A percentile compares a stretch with the other conserved stretches of the same genome.
Conservation (phyloP, 2,329 filamentous ascomycete species). For the Cordyceps militaris region DNA sequence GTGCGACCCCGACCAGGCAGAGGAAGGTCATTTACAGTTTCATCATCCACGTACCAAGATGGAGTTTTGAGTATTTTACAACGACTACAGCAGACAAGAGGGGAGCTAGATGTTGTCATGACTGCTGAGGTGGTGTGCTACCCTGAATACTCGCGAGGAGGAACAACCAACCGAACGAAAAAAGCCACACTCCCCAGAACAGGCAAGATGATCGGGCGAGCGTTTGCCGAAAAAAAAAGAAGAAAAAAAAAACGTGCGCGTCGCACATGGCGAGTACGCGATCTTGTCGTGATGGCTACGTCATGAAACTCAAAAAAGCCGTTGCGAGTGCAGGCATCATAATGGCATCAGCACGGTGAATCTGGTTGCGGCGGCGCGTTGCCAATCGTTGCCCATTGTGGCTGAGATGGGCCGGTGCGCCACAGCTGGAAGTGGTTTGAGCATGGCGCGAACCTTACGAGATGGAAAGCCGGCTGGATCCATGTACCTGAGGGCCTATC, state of each 20-base stretch:
- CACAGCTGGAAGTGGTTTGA: neutral
- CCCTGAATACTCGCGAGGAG: neutral
- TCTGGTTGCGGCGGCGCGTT: neutral
- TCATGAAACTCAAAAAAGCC: slow-evolving; percentile 3
- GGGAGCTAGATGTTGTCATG: neutral
- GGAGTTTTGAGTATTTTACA: neutral
- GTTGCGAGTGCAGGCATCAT: slow-evolving; percentile 10
- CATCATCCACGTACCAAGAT: too few relatives aligned
- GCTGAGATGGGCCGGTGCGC: slow-evolving; percentile 3
- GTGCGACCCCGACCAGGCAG: too few relatives aligned
- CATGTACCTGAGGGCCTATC: neutral
- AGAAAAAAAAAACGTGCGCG: neutral
- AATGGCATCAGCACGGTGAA: slow-evolving; percentile 2
- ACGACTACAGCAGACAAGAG: neutral
- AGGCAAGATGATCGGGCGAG: neutral
- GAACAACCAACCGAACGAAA: neutral
- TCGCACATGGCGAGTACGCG: neutral
- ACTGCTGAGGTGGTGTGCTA: neutral
- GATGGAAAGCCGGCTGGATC: neutral
- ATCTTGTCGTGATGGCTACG: slow-evolving; percentile 6
- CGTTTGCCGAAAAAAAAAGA: neutral
- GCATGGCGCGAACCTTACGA: neutral
- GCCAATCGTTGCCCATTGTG: slow-evolving; percentile 11
- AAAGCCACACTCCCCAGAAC: neutral
- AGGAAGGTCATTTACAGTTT: too few relatives aligned